Conservation (phyloP, 345 rosid genomes). For the Arabis alpina region DNA sequence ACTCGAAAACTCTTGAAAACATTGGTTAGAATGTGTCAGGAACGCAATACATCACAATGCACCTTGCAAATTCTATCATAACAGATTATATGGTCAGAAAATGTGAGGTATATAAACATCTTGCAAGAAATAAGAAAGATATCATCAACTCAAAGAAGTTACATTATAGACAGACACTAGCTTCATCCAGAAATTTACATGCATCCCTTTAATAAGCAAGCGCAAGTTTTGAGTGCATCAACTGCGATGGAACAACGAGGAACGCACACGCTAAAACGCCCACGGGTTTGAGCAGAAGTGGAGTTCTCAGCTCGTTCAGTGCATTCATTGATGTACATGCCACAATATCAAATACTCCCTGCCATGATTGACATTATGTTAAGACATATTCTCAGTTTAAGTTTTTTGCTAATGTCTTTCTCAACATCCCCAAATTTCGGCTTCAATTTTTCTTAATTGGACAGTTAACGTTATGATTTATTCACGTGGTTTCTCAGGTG, state of each 20-base stretch:
- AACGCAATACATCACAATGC: conserved; percentile 37
- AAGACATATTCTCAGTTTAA: no score
- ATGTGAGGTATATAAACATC: conserved; percentile 1
- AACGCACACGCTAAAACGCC: conserved; percentile 63
- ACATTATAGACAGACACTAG: no score
- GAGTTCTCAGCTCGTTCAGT: conserved; percentile 50
- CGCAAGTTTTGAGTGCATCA: conserved; percentile 93
- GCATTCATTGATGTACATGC: conserved; percentile 43
- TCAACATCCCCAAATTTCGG: neutral
- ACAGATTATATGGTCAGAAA: conserved; percentile 35
- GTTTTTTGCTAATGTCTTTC: neutral
- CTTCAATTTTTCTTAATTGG: neutral
- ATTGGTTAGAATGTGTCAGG: no score
- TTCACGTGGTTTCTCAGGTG: conserved; percentile 50
- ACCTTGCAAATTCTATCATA: conserved; percentile 91
- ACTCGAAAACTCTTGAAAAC: no score
- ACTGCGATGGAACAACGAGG: conserved; percentile 85
- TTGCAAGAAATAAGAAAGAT: neutral
- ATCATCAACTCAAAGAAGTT: no score
- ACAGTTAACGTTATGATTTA: neutral
- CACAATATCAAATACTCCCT: conserved; percentile 48
- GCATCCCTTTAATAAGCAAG: conserved; percentile 90
- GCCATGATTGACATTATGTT: neutral
- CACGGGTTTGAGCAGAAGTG: conserved; percentile 50
- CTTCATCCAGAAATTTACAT: conserved; percentile 48